phyloP scores from a whole-genome alignment of 2,329 filamentous ascomycete species.

The Hypoxylon sp. region DNA sequence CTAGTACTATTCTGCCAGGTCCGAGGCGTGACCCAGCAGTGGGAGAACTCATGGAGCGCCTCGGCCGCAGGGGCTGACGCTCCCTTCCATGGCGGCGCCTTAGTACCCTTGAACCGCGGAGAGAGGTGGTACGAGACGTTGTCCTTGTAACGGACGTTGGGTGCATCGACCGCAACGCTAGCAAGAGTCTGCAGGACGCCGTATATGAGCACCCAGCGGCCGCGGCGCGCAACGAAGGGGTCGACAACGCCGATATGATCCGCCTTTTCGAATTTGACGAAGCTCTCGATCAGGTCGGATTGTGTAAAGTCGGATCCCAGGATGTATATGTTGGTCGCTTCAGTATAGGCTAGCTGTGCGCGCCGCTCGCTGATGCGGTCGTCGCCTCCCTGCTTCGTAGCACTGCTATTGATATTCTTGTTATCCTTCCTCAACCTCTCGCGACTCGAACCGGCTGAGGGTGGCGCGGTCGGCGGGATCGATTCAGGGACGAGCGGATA shows the following conservation, averaged over 20 bases:
- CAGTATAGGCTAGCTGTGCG: conserved; percentile 70
- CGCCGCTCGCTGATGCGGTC: conserved; percentile 61
- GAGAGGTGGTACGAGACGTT: conserved; percentile 70
- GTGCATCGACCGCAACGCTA: conserved; percentile 71
- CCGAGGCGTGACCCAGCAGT: conserved; percentile 66
- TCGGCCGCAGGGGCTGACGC: conserved; percentile 52
- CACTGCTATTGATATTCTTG: conserved; percentile 15
- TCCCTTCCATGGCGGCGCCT: conserved; percentile 69
- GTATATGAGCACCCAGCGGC: conserved; percentile 74
- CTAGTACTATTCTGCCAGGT: conserved; percentile 56
- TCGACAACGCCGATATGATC: conserved; percentile 67
- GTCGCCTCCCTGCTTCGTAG: conserved; percentile 40
- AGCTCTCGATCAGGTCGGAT: conserved; percentile 70
- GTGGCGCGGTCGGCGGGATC: conserved; percentile 54
- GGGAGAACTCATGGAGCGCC: conserved; percentile 65
- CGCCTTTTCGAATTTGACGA: conserved; percentile 69
- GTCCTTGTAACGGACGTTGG: conserved; percentile 66
- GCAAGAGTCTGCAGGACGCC: conserved; percentile 72
- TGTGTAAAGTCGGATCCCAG: conserved; percentile 67
- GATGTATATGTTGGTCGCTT: conserved; percentile 72
- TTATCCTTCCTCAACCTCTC: conserved; percentile 55
- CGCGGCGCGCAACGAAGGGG: conserved; percentile 69
- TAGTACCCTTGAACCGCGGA: conserved; percentile 66
- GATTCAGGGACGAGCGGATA: conserved; percentile 75
- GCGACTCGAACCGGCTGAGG: conserved; percentile 38